Base-by-base conservation (phyloP, 441 rosid genomes). In the Pelargonium citronellum region DNA sequence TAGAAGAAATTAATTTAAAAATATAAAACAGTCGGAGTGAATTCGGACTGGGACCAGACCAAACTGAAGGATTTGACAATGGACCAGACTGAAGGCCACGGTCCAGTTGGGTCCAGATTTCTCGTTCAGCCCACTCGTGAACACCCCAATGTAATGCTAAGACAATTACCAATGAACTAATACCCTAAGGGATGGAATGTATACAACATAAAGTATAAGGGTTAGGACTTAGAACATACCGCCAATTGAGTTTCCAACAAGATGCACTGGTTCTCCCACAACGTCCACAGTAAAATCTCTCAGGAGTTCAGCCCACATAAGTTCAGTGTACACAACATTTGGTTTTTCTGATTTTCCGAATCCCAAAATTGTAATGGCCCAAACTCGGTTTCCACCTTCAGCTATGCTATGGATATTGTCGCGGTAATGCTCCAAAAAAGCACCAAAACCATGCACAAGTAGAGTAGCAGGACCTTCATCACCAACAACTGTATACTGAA, bases 301-400 rank as follows among this genome's bases (percentile, higher is more conserved):
- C 69, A 93, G 78, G 77, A 93, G 51, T 81, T 91, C 92, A 64
- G 95, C 90, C 98, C 97, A 93, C 76, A 88, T 69, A 43, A 86
- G 85, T 81, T 93, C 98, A 13, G 92, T 89, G 78, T 93, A 91
- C 24, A 88, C 81, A 69, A 85, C 69, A 76, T 88, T 91, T 46
- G 98, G 97, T 84, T 93, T 93, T 68, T 93, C 97, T 72, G 98
- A 93, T 83, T 83, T 86, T 78, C 98, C 97, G 82, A 93, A 93
- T 61, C 98, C 97, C 70, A 93, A 70, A 67, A 86, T 44, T 67
- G 92, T 89, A 70, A 93, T 76, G 64, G 95, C 91, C 97, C 96
- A 93, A 24, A 89, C 87, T 55, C 83, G 80, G 65, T 88, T 85
- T 71, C 86, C 87, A 12, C 76, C 71, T 64, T 85, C 77, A 63